Conservation (phyloP, 768 basidiomycete species). For the Russula dissimulans region DNA sequence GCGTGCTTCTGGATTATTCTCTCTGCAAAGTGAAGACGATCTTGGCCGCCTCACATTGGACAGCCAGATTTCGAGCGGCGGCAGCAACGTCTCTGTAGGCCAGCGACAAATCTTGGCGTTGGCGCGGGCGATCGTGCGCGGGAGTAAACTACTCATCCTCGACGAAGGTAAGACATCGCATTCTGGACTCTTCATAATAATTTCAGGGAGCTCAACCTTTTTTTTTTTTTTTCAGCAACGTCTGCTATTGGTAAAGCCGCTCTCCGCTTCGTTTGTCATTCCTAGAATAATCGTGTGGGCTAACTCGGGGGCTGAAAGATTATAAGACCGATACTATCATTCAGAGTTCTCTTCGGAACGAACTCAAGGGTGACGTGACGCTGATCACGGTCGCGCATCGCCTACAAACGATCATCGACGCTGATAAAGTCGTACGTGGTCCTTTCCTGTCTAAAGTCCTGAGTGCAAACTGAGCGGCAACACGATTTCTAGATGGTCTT, state of each 20-base stretch:
- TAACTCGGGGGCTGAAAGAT: conserved; percentile 27
- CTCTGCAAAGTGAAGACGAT: conserved; percentile 31
- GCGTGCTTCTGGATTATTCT: conserved; percentile 38
- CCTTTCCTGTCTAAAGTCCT: neutral
- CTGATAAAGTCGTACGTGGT: conserved; percentile 43
- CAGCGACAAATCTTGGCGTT: conserved; percentile 52
- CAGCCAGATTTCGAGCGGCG: conserved; percentile 35
- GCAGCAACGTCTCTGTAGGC: conserved; percentile 42
- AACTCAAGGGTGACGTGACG: conserved; percentile 36
- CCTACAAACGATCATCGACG: conserved; percentile 49
- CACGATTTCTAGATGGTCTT: conserved; percentile 32
- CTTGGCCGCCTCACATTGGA: conserved; percentile 36
- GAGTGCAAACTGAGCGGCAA: neutral
- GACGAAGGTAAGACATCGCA: conserved; percentile 37
- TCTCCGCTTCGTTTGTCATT: too few relatives aligned
- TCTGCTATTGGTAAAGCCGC: conserved; percentile 34
- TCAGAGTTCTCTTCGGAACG: conserved; percentile 44
- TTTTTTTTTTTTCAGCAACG: conserved; percentile 28
- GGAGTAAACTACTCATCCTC: conserved; percentile 47
- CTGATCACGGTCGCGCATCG: conserved; percentile 54
- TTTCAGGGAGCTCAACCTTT: neutral
- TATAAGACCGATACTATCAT: conserved; percentile 49
- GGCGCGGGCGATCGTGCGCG: conserved; percentile 47
- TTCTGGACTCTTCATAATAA: neutral
- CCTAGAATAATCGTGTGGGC: neutral